Evolutionary conservation across 495 filamentous ascomycete genomes (phyloP).

Genomic region (Aspergillus olivimuriae): DNA sequence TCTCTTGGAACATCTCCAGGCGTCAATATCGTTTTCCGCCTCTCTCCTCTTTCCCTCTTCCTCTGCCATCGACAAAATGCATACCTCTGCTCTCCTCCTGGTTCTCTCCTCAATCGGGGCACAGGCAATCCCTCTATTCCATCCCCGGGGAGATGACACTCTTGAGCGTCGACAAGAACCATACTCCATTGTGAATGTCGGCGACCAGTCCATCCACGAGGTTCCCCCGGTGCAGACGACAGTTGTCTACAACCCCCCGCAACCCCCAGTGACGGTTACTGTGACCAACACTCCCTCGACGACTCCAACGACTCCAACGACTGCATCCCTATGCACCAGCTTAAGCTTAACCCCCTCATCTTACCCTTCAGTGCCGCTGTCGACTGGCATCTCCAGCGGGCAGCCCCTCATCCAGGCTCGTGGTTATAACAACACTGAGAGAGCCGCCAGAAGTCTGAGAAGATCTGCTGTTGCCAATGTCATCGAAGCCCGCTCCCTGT

Average conservation of each 20-base stretch:
- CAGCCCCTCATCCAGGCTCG: not conserved
- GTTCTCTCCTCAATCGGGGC: slow-evolving; percentile 26
- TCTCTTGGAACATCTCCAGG: not conserved
- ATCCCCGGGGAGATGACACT: slow-evolving; percentile 17
- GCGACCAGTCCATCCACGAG: slow-evolving; percentile 22
- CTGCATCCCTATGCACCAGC: slow-evolving; percentile 5
- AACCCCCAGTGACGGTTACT: slow-evolving; percentile 27
- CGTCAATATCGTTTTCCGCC: slow-evolving; percentile 3
- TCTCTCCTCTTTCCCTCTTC: not conserved
- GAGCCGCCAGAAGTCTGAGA: not conserved
- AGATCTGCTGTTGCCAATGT: not conserved
- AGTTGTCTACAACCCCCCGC: slow-evolving; percentile 23
- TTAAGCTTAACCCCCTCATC: not conserved
- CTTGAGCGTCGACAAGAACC: slow-evolving; percentile 24
- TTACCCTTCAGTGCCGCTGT: not conserved
- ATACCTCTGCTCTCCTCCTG: slow-evolving; percentile 26
- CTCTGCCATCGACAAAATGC: slow-evolving; percentile 16
- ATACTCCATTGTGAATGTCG: slow-evolving; percentile 47
- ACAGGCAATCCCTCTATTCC: slow-evolving; percentile 30
- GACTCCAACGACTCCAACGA: slow-evolving; percentile 1
- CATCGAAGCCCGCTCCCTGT: not conserved
- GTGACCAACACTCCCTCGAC: slow-evolving; percentile 26
- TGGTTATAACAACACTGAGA: not conserved
- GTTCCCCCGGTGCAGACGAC: slow-evolving; percentile 25
- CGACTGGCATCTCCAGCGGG: not conserved